Conservation (phyloP, 2,329 filamentous ascomycete species). For the Hymenoscyphus infarciens region DNA sequence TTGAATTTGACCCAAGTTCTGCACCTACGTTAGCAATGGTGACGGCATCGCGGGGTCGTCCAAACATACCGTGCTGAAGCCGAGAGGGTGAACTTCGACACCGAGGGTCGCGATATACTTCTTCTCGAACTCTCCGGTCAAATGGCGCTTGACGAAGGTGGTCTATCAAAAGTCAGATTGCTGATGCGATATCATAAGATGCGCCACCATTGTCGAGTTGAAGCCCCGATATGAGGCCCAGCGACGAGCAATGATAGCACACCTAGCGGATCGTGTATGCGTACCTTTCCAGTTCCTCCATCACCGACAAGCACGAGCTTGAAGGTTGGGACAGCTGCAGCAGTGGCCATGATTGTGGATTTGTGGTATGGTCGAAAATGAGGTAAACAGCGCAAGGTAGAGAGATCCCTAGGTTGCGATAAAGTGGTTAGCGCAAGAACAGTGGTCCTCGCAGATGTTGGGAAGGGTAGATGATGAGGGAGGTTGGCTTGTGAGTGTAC, state of each 20-base stretch:
- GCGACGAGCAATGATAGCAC: conserved; percentile 13
- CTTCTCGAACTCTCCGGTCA: conserved; percentile 99
- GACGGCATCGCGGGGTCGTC: conserved; percentile 18
- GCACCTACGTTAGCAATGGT: conserved; percentile 25
- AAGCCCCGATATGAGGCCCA: conserved; percentile 23
- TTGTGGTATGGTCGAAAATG: conserved; percentile 22
- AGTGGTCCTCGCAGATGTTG: not conserved
- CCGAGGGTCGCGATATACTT: conserved; percentile 99
- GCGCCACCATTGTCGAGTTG: conserved; percentile 25
- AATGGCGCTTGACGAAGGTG: conserved; percentile 99
- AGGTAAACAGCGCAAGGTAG: conserved; percentile 29
- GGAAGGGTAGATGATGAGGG: not conserved
- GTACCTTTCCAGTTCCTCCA: conserved; percentile 98
- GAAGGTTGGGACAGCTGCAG: conserved; percentile 72
- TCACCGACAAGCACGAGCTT: conserved; percentile 99
- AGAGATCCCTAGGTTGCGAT: conserved; percentile 25
- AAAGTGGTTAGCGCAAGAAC: conserved; percentile 26
- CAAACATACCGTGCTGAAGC: conserved; percentile 88
- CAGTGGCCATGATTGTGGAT: conserved; percentile 58
- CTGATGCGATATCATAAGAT: conserved; percentile 14
- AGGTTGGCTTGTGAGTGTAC: conserved; percentile 21
- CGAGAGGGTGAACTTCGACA: conserved; percentile 98
- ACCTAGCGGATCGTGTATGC: conserved; percentile 30
- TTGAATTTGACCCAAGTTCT: conserved; percentile 94
- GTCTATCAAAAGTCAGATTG: conserved; percentile 57